Conservation (phyloP, 495 filamentous ascomycete genomes). For the Margaritispora aquatica region DNA sequence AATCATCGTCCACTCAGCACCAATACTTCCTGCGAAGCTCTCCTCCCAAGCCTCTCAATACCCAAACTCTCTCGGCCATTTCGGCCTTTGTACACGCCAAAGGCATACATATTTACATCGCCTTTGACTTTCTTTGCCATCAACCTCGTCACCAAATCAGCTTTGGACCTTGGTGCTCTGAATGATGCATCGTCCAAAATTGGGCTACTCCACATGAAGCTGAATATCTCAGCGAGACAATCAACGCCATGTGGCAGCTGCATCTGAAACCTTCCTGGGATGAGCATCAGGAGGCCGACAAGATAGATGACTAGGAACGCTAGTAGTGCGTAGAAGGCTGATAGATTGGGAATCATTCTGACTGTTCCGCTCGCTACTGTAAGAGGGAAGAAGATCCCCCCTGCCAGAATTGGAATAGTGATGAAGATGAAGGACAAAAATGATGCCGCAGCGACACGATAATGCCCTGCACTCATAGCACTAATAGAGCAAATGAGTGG, state of each 20-base stretch:
- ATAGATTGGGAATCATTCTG: slow-evolving; percentile 62
- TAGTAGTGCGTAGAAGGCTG: slow-evolving; percentile 64
- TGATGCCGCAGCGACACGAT: slow-evolving; percentile 62
- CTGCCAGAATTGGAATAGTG: slow-evolving; percentile 66
- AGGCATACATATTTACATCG: slow-evolving; percentile 47
- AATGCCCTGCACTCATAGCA: slow-evolving; percentile 44
- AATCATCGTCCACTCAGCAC: not conserved
- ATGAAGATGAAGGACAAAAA: slow-evolving; percentile 57
- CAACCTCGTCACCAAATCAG: slow-evolving; percentile 56
- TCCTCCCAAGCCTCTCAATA: slow-evolving; percentile 47
- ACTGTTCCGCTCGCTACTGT: slow-evolving; percentile 48
- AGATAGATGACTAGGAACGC: slow-evolving; percentile 61
- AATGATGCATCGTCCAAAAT: slow-evolving; percentile 65
- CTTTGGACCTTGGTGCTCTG: slow-evolving; percentile 48
- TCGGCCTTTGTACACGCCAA: slow-evolving; percentile 44
- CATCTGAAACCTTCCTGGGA: slow-evolving; percentile 50
- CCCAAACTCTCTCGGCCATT: slow-evolving; percentile 58
- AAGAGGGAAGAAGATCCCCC: slow-evolving; percentile 77
- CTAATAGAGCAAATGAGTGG: slow-evolving; percentile 52
- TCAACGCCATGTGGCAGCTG: slow-evolving; percentile 63
- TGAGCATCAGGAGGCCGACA: slow-evolving; percentile 35
- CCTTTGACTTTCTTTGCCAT: slow-evolving; percentile 33
- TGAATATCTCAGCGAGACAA: slow-evolving; percentile 69
- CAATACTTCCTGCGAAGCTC: not conserved
- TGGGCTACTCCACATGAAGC: slow-evolving; percentile 64